Evolutionary conservation across 2,329 filamentous ascomycete species (phyloP).

Genomic region (Fonsecaea monophora): DNA sequence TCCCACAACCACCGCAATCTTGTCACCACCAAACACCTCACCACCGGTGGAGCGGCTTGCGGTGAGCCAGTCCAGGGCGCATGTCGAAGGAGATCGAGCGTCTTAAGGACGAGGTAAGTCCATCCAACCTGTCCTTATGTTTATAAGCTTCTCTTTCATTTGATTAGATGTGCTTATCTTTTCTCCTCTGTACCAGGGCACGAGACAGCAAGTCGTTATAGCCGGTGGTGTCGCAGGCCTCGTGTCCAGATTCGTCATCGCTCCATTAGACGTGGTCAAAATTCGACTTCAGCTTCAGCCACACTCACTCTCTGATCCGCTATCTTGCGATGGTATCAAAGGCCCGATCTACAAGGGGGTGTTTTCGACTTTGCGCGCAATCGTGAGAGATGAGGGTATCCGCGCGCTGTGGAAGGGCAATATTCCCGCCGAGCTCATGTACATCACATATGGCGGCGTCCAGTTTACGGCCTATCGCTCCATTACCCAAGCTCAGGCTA

Average conservation of each 20-base stretch:
- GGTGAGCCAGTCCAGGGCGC: slow-evolving; percentile 49
- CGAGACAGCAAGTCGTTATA: slow-evolving; percentile 68
- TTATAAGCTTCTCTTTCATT: neutral
- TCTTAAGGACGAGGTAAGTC: slow-evolving; percentile 71
- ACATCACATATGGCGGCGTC: slow-evolving; percentile 84
- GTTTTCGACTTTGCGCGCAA: slow-evolving; percentile 74
- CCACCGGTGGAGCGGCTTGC: slow-evolving; percentile 6
- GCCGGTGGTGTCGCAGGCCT: slow-evolving; percentile 79
- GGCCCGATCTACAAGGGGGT: slow-evolving; percentile 70
- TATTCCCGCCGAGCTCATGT: slow-evolving; percentile 91
- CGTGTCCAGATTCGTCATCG: slow-evolving; percentile 90
- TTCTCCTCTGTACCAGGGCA: slow-evolving; percentile 59
- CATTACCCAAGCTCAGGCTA: slow-evolving; percentile 70
- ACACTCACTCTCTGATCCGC: slow-evolving; percentile 79
- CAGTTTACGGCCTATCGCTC: slow-evolving; percentile 91
- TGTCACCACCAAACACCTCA: slow-evolving; percentile 4
- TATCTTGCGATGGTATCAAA: slow-evolving; percentile 59
- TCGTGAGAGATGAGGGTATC: slow-evolving; percentile 80
- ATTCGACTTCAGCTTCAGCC: slow-evolving; percentile 95
- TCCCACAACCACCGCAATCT: slow-evolving; percentile 7
- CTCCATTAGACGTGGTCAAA: slow-evolving; percentile 96
- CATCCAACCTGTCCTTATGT: neutral
- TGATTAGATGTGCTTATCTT: neutral
- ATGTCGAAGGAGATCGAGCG: slow-evolving; percentile 68
- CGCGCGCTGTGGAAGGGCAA: slow-evolving; percentile 97